Percentiles rank a stretch among this genome's conserved stretches.
Evolutionary conservation across 352 stramenopile genomes (phyloP).

Genomic region (Elongisporangium prolatum): DNA sequence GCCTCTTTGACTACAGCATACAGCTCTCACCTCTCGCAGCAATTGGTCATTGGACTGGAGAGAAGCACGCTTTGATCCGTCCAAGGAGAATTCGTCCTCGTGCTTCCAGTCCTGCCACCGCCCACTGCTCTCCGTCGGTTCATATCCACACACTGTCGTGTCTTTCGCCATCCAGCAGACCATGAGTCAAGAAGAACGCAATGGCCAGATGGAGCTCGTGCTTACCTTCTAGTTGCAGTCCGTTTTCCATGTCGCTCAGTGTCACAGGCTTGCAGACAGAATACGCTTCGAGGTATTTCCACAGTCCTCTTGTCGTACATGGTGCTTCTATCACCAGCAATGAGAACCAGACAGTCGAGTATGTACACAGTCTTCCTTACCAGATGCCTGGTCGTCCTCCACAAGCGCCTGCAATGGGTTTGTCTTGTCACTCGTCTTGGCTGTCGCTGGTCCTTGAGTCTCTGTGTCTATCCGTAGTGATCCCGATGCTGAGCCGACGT

Average conservation of each 20-base stretch:
- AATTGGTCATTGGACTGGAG: neutral
- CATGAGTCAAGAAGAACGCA: neutral
- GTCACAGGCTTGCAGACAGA: conserved; percentile 61
- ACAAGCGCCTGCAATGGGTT: conserved; percentile 32
- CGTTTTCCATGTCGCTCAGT: conserved; percentile 51
- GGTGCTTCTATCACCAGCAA: conserved; percentile 34
- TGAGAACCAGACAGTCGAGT: too few species aligned
- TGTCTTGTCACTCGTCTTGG: conserved; percentile 17
- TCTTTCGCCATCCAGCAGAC: neutral
- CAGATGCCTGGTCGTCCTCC: conserved; percentile 62
- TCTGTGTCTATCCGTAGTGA: neutral
- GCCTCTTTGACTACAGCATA: neutral
- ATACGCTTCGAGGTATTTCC: conserved; percentile 58
- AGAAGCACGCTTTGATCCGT: conserved; percentile 4
- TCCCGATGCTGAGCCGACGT: conserved; percentile 8
- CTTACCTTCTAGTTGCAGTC: conserved; percentile 52
- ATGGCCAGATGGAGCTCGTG: neutral
- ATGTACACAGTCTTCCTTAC: conserved; percentile 14
- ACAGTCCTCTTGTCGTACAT: conserved; percentile 63
- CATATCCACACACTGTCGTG: neutral
- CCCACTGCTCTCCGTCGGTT: neutral
- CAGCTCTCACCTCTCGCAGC: neutral
- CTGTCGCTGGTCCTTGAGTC: too few species aligned
- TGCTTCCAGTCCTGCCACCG: conserved; percentile 9
- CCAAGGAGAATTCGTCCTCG: conserved; percentile 16